Percentiles rank a stretch among this genome's conserved stretches.
phyloP scores from a whole-genome alignment of 2,329 filamentous ascomycete genomes.

The Paraphaeosphaeria sporulosa region DNA sequence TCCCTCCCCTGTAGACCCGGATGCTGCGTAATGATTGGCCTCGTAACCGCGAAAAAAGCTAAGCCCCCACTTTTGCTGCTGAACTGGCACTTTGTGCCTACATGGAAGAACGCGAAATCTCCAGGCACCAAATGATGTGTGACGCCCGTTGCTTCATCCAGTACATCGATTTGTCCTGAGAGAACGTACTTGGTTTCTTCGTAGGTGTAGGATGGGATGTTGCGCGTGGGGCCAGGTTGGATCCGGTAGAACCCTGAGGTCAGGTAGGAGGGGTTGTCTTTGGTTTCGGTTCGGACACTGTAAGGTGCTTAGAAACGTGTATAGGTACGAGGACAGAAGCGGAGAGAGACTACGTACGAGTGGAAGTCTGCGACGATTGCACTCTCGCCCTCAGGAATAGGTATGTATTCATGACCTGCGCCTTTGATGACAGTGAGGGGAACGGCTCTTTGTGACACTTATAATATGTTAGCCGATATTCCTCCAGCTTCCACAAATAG shows the following conservation, averaged over 20 bases:
- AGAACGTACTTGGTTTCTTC: conserved; percentile 37
- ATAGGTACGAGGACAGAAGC: neutral
- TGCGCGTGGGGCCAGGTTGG: conserved; percentile 28
- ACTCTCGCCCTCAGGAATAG: conserved; percentile 31
- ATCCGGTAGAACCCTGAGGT: conserved; percentile 38
- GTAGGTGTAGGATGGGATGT: conserved; percentile 26
- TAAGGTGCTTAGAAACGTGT: neutral
- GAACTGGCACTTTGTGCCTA: conserved; percentile 32
- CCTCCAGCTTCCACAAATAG: neutral
- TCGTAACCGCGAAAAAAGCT: conserved; percentile 34
- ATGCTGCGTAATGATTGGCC: conserved; percentile 29
- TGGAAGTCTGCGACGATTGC: conserved; percentile 35
- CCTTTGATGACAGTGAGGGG: conserved; percentile 37
- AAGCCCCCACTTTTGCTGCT: conserved; percentile 28
- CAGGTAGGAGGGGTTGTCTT: conserved; percentile 31
- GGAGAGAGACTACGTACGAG: neutral
- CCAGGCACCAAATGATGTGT: conserved; percentile 34
- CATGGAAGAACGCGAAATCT: conserved; percentile 37
- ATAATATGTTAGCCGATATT: neutral
- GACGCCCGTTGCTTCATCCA: conserved; percentile 34
- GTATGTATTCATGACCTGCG: conserved; percentile 33
- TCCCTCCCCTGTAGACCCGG: conserved; percentile 28
- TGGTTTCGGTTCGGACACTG: conserved; percentile 29
- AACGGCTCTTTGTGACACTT: conserved; percentile 27
- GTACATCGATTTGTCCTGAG: conserved; percentile 31